These are phyloP conservation scores for Apocynum venetum DNA, from an alignment of 257 asterid species.

Conservation along the genomic window DNA sequence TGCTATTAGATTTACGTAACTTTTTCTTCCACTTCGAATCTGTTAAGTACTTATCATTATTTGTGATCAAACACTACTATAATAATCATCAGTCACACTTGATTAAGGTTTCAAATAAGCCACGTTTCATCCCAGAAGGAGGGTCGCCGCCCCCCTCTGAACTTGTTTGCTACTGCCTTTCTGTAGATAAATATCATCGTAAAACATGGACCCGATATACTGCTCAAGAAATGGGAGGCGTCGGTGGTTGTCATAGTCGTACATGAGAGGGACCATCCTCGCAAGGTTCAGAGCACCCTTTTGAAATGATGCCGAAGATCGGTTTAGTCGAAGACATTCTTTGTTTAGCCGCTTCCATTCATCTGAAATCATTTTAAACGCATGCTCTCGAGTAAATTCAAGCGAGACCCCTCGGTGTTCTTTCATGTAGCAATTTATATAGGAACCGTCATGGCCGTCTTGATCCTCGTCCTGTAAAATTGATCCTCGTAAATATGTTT, in stretches of 20 bases:
- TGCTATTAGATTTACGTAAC: too few relatives aligned
- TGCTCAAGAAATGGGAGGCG: conserved; percentile 22
- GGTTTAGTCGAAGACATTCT: conserved; percentile 21
- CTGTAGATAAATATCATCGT: neutral
- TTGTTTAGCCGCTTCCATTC: conserved; percentile 37
- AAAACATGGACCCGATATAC: conserved; percentile 13
- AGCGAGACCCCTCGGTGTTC: conserved; percentile 21
- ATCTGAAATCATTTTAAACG: conserved; percentile 21
- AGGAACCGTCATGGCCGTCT: conserved; percentile 42
- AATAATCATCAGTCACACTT: too few relatives aligned
- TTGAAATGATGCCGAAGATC: conserved; percentile 21
- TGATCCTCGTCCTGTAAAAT: conserved; percentile 40
- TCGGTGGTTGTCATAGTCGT: conserved; percentile 19
- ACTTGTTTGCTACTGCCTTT: neutral
- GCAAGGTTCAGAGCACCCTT: conserved; percentile 34
- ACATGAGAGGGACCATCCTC: conserved; percentile 39
- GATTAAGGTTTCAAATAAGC: too few relatives aligned
- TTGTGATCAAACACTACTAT: too few relatives aligned
- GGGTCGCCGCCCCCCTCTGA: neutral
- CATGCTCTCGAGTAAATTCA: conserved; percentile 28
- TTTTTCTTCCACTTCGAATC: too few relatives aligned
- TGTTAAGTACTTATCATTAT: too few relatives aligned
- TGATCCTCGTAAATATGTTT: neutral
- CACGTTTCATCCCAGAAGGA: neutral
- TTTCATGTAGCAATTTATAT: conserved; percentile 36